These are phyloP conservation scores for Paramecium tetraurelia DNA, from an alignment of 73 alveolate species.

Conservation along the genomic window DNA sequence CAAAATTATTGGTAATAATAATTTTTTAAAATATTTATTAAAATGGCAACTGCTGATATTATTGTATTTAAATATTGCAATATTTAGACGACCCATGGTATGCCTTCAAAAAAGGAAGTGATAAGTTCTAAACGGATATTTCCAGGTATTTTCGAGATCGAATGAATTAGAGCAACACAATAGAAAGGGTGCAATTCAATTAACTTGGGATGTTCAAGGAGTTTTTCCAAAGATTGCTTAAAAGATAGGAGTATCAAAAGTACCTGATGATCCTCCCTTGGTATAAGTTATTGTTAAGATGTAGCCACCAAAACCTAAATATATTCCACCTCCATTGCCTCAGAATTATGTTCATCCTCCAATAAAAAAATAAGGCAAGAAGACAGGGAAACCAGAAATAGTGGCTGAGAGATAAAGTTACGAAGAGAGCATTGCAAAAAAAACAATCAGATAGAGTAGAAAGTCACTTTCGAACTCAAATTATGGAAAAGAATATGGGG, in stretches of 20 bases:
- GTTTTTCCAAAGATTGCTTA: background rate
- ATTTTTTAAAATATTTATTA: background rate
- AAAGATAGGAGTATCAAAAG: background rate
- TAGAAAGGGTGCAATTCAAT: background rate
- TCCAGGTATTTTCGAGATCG: background rate
- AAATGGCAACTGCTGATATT: background rate
- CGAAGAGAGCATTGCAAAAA: background rate
- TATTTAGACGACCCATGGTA: background rate
- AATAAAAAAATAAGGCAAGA: background rate
- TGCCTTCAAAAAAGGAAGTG: slow-evolving; percentile 4
- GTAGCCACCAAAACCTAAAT: slow-evolving; percentile 14
- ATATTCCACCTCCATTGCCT: slow-evolving; percentile 18
- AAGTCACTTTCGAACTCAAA: background rate
- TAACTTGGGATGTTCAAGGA: background rate
- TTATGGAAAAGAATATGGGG: background rate
- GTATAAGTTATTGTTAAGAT: background rate
- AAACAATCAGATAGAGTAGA: background rate
- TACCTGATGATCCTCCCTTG: slow-evolving; percentile 10
- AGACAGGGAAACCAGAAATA: background rate
- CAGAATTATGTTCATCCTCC: slow-evolving; percentile 7
- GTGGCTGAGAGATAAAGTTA: background rate
- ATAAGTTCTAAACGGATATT: background rate
- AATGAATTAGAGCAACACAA: background rate
- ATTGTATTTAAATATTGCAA: background rate
- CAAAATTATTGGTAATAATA: background rate